A percentile compares a stretch with the other conserved stretches of the same genome.
Conservation (phyloP, 768 basidiomycete species). For the Tylopilus rubrobrunneus region DNA sequence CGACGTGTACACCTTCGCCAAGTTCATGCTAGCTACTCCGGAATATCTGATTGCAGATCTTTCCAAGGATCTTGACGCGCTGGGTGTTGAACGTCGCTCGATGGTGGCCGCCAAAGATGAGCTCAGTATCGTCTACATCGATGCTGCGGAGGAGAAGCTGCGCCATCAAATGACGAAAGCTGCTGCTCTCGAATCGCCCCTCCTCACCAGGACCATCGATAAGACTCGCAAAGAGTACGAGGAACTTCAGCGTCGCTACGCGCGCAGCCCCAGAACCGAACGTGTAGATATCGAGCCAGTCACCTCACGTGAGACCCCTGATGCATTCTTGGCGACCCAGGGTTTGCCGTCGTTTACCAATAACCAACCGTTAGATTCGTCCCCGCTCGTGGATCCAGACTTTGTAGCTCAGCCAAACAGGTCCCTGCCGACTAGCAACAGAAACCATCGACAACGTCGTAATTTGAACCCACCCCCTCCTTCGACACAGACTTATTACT, state of each 20-base stretch:
- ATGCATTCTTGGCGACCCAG: conserved; percentile 53
- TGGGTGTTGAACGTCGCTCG: conserved; percentile 64
- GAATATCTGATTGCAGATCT: conserved; percentile 76
- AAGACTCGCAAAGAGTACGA: conserved; percentile 55
- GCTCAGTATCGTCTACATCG: conserved; percentile 75
- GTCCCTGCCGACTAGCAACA: conserved; percentile 27
- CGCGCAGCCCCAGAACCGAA: conserved; percentile 12
- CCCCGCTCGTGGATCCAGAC: conserved; percentile 4
- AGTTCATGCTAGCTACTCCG: conserved; percentile 96
- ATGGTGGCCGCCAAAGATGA: conserved; percentile 69
- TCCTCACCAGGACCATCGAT: conserved; percentile 62
- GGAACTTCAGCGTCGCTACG: conserved; percentile 47
- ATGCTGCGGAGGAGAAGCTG: conserved; percentile 72
- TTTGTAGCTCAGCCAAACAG: conserved; percentile 3
- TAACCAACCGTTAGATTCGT: conserved; percentile 3
- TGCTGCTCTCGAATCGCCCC: conserved; percentile 63
- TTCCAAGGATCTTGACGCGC: conserved; percentile 64
- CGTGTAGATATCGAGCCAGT: conserved; percentile 14
- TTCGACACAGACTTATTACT: conserved; percentile 88
- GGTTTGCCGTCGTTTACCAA: conserved; percentile 15
- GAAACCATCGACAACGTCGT: conserved; percentile 56
- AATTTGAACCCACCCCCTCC: conserved; percentile 86
- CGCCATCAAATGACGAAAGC: conserved; percentile 79
- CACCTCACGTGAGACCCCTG: conserved; percentile 43
- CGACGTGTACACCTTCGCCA: conserved; percentile 81